These are phyloP conservation scores for Zasmidium angulare DNA, from an alignment of 2,329 filamentous ascomycete species.

Conservation along the genomic window DNA sequence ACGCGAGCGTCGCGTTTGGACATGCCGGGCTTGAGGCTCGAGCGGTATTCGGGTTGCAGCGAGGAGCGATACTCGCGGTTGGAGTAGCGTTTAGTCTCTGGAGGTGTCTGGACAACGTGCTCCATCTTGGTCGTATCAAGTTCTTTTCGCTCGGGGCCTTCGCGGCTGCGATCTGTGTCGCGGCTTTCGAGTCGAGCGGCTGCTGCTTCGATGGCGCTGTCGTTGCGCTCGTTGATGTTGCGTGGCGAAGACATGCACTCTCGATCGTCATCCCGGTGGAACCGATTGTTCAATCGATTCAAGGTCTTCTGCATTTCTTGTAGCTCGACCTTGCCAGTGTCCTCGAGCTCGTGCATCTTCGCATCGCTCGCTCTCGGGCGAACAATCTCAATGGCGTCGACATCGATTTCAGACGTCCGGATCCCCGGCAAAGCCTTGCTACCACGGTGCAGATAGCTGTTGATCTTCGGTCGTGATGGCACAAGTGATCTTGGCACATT, in stretches of 20 bases:
- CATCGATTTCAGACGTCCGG: not conserved
- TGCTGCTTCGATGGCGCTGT: not conserved
- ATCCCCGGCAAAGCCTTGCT: conserved; percentile 3
- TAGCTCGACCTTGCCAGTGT: conserved; percentile 4
- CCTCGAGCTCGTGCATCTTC: conserved; percentile 6
- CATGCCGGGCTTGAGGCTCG: not conserved
- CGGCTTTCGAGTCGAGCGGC: not conserved
- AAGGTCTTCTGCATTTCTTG: not conserved
- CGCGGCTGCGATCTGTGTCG: not conserved
- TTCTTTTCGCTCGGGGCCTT: not conserved
- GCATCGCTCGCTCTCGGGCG: not conserved
- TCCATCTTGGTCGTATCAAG: conserved; percentile 4
- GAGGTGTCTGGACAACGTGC: not conserved
- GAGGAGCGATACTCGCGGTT: conserved; percentile 1
- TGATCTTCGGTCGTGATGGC: not conserved
- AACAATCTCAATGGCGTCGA: not conserved
- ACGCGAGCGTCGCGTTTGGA: conserved; percentile 1
- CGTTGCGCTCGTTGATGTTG: not conserved
- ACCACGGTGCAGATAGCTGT: conserved; percentile 3
- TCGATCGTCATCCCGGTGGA: not conserved
- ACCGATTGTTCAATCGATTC: not conserved
- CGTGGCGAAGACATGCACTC: not conserved
- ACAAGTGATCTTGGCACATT: not conserved
- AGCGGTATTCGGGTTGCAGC: not conserved
- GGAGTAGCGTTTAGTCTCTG: not conserved